Evolutionary conservation across 176 grass and related monocot species (phyloP).

Genomic region (Aegilops tauschii): DNA sequence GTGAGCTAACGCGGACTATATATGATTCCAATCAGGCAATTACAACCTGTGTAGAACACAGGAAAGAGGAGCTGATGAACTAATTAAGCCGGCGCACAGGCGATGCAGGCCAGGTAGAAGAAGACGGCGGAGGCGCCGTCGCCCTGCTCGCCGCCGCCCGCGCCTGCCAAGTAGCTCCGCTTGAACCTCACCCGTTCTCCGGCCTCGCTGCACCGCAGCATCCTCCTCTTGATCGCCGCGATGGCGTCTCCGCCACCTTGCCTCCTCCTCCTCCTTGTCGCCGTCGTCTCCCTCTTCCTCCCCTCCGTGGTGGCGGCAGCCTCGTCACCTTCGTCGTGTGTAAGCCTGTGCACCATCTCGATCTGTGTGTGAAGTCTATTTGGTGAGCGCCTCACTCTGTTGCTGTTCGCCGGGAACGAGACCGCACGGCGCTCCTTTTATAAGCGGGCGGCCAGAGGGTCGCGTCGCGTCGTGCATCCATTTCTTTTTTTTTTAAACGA

Average conservation of each 20-base stretch:
- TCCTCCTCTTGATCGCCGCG: constrained; percentile 37
- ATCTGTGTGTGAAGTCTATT: neutral
- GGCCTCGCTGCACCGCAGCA: constrained; percentile 36
- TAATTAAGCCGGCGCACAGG: constrained; percentile 1
- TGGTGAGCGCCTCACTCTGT: no score
- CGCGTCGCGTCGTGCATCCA: neutral
- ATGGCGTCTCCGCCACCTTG: constrained; percentile 18
- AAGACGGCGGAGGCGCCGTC: constrained; percentile 33
- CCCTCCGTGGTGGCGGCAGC: neutral
- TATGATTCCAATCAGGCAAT: neutral
- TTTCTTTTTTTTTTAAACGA: neutral
- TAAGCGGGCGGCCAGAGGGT: neutral
- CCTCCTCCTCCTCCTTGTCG: neutral
- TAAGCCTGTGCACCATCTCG: constrained; percentile 24
- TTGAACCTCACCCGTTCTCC: constrained; percentile 40
- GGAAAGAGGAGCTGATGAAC: neutral
- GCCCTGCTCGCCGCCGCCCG: neutral
- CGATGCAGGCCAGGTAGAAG: constrained; percentile 54
- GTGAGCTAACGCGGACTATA: neutral
- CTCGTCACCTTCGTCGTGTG: neutral
- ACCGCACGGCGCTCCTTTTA: constrained; percentile 9
- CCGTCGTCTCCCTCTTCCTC: neutral
- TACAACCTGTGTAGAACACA: neutral
- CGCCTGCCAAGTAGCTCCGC: constrained; percentile 35
- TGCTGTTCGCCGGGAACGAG: neutral